Evolutionary conservation across 768 basidiomycete genomes (phyloP).

Genomic region (Paxillus involutus): DNA sequence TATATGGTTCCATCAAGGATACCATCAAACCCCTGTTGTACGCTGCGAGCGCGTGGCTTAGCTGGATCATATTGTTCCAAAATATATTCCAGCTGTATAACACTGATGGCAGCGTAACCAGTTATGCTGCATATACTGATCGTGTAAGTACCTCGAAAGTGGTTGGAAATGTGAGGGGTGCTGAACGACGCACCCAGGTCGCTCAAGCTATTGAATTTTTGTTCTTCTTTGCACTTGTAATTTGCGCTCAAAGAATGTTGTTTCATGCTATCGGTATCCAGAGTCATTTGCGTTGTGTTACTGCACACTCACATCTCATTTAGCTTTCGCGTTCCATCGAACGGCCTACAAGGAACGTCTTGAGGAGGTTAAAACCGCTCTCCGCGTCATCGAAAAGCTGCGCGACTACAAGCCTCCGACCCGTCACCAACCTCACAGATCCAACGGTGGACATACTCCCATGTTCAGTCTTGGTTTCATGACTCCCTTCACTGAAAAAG

Average conservation of each 20-base stretch:
- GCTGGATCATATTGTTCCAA: slow-evolving; percentile 75
- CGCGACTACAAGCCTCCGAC: slow-evolving; percentile 57
- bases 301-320: neutral
- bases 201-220: slow-evolving; percentile 66
- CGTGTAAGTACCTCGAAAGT: slow-evolving; percentile 38
- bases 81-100: slow-evolving; percentile 62
- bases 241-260: slow-evolving; percentile 64
- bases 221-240: slow-evolving; percentile 71
- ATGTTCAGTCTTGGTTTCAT: slow-evolving; percentile 34
- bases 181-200: slow-evolving; percentile 36
- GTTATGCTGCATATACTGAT: slow-evolving; percentile 60
- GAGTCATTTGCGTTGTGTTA: neutral
- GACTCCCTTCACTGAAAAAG: slow-evolving; percentile 46
- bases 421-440: slow-evolving; percentile 31
- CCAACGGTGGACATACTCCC: slow-evolving; percentile 45
- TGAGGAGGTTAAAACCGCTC: slow-evolving; percentile 49
- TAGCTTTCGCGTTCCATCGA: slow-evolving; percentile 75
- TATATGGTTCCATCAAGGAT: slow-evolving; percentile 70
- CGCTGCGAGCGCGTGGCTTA: slow-evolving; percentile 65
- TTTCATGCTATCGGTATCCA: slow-evolving; percentile 58
- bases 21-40: slow-evolving; percentile 73
- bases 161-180: neutral
- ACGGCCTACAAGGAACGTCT: slow-evolving; percentile 76
- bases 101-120: slow-evolving; percentile 33
- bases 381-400: slow-evolving; percentile 64